Percentiles rank a stretch among this genome's conserved stretches.
Conservation (phyloP, 805 yeast genomes). For the Wickerhamiella azyma region DNA sequence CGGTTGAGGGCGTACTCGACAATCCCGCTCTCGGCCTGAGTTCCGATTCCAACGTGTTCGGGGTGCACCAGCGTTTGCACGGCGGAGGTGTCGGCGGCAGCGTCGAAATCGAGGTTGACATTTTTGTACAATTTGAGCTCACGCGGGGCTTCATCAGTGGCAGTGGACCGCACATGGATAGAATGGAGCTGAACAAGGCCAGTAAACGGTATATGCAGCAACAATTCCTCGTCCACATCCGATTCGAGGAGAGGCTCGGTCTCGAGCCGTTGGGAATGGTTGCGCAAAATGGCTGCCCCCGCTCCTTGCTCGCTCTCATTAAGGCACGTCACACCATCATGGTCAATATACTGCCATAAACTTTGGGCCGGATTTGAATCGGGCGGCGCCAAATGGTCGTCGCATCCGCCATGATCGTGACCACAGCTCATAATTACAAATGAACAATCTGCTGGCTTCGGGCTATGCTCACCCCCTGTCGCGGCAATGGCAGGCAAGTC, state of each 20-base stretch:
- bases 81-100: conserved; percentile 36
- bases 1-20: conserved; percentile 77
- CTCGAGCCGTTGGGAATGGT: conserved; percentile 35
- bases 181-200: conserved; percentile 64
- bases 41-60: conserved; percentile 30
- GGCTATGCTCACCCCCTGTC: conserved; percentile 86
- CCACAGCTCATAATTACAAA: background rate
- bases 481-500: conserved; percentile 83
- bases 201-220: conserved; percentile 67
- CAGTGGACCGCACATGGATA: conserved; percentile 51
- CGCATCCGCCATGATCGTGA: conserved; percentile 17
- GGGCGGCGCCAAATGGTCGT: conserved; percentile 57
- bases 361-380: conserved; percentile 46
- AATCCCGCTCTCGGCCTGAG: conserved; percentile 32
- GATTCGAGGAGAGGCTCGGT: conserved; percentile 37
- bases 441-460: conserved; percentile 62
- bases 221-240: conserved; percentile 72
- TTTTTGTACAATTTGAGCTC: conserved; percentile 62
- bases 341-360: conserved; percentile 45
- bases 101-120: conserved; percentile 60
- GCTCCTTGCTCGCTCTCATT: conserved; percentile 43
- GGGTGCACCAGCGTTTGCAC: conserved; percentile 51
- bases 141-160: conserved; percentile 52
- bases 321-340: conserved; percentile 45
- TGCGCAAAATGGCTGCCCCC: conserved; percentile 42